Evolutionary conservation across 2,329 filamentous ascomycete genomes (phyloP).

Genomic region (Fusarium nodosum): DNA sequence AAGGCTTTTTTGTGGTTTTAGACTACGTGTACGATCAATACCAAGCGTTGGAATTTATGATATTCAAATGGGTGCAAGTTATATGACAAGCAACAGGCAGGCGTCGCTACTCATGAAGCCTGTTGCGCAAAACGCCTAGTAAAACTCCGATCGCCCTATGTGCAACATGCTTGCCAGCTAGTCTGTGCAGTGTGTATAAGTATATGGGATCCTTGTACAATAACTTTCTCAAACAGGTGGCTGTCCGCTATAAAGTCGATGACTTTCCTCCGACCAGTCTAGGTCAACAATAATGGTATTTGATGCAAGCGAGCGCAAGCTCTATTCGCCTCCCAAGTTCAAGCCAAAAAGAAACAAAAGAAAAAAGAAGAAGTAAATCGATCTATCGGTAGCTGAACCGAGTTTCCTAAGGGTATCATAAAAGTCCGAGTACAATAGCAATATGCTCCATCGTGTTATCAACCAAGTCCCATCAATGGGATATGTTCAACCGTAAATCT

Average conservation of each 20-base stretch:
- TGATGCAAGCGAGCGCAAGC: conserved; percentile 28
- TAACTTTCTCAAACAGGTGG: conserved; percentile 38
- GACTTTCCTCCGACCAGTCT: conserved; percentile 31
- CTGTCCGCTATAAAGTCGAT: conserved; percentile 34
- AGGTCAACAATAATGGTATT: conserved; percentile 29
- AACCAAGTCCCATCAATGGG: conserved; percentile 38
- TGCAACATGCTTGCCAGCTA: conserved; percentile 44
- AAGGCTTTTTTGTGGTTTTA: conserved; percentile 2
- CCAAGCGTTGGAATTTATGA: conserved; percentile 21
- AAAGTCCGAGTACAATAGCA: conserved; percentile 52
- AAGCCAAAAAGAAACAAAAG: conserved; percentile 31
- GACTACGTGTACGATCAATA: conserved; percentile 13
- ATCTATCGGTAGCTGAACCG: conserved; percentile 44
- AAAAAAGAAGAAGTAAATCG: conserved; percentile 21
- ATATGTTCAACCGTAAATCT: conserved; percentile 28
- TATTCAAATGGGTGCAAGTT: conserved; percentile 7
- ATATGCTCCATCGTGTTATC: conserved; percentile 44
- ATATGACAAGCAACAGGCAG: conserved; percentile 26
- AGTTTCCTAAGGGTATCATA: conserved; percentile 57
- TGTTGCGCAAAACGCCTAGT: conserved; percentile 39
- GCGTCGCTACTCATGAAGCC: conserved; percentile 38
- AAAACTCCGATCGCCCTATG: conserved; percentile 36
- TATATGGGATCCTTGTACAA: conserved; percentile 45
- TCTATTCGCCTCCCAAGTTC: conserved; percentile 39
- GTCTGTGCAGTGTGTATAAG: conserved; percentile 42